A percentile compares a stretch with the other conserved stretches of the same genome.
These are phyloP conservation scores for Alternaria tenuissima DNA, from an alignment of 2,329 filamentous ascomycete genomes.

Conservation along the genomic window DNA sequence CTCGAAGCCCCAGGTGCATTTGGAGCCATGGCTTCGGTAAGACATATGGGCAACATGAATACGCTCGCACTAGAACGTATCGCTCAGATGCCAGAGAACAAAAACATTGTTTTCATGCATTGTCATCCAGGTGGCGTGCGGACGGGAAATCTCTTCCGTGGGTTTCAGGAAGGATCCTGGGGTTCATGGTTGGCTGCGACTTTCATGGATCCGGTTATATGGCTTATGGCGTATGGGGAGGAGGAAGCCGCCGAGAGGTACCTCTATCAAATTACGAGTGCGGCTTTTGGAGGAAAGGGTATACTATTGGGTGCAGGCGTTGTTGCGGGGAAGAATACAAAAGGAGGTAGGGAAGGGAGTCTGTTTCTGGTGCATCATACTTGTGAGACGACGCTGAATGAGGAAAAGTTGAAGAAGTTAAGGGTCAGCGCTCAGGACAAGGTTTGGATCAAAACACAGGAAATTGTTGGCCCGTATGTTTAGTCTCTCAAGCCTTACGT, in stretches of 20 bases:
- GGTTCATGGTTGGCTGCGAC: slow-evolving; percentile 9
- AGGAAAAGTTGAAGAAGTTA: background rate
- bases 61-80: slow-evolving; percentile 36
- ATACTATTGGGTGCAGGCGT: background rate
- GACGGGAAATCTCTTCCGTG: slow-evolving; percentile 42
- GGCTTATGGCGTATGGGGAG: slow-evolving; percentile 2
- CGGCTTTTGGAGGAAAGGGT: slow-evolving; percentile 13
- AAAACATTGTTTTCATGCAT: slow-evolving; percentile 49
- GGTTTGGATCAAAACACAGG: slow-evolving; percentile 1
- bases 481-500: background rate
- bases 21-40: slow-evolving; percentile 38
- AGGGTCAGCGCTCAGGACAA: background rate
- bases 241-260: slow-evolving; percentile 18
- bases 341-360: background rate
- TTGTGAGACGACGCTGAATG: background rate
- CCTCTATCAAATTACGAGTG: slow-evolving; percentile 15
- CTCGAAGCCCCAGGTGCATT: slow-evolving; percentile 48
- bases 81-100: slow-evolving; percentile 39
- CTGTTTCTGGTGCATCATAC: slow-evolving; percentile 1
- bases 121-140: slow-evolving; percentile 49
- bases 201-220: slow-evolving; percentile 7
- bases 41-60: slow-evolving; percentile 38
- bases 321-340: background rate
- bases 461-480: background rate
- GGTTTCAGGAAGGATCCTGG: slow-evolving; percentile 25